phyloP scores from a whole-genome alignment of 306 rosid species.

The Boehmeria nivea region DNA sequence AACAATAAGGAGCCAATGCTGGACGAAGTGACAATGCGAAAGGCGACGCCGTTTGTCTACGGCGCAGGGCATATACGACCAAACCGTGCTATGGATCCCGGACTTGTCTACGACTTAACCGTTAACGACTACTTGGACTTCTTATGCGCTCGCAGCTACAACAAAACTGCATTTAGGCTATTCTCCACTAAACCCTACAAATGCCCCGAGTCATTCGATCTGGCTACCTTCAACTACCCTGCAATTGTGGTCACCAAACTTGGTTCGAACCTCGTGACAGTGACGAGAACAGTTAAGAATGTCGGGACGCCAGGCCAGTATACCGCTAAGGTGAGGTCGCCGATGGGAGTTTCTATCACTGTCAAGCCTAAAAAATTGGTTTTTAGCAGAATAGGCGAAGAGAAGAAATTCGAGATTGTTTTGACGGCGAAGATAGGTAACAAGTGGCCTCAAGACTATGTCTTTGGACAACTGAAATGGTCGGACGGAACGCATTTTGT shows the following conservation, averaged over 20 bases:
- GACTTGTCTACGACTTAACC: slow-evolving; percentile 56
- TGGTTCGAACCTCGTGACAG: not conserved
- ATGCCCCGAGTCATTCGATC: slow-evolving; percentile 34
- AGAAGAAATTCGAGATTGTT: slow-evolving; percentile 30
- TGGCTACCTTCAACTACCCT: slow-evolving; percentile 57
- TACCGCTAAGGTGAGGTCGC: slow-evolving; percentile 23
- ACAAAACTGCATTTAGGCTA: not conserved
- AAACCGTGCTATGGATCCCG: slow-evolving; percentile 45
- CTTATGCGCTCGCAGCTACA: slow-evolving; percentile 50
- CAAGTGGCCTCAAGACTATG: not conserved
- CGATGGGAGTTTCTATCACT: slow-evolving; percentile 22
- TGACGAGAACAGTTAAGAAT: slow-evolving; percentile 45
- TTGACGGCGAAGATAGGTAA: slow-evolving; percentile 2
- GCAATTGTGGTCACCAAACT: slow-evolving; percentile 30
- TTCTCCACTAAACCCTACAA: slow-evolving; percentile 19
- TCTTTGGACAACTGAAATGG: slow-evolving; percentile 42
- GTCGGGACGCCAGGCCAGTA: slow-evolving; percentile 47
- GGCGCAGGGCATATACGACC: slow-evolving; percentile 64
- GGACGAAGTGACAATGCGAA: not conserved
- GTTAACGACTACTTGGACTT: slow-evolving; percentile 44
- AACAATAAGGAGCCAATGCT: slow-evolving; percentile 8
- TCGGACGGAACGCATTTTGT: slow-evolving; percentile 34
- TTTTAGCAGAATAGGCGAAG: slow-evolving; percentile 30
- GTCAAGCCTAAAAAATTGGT: slow-evolving; percentile 29
- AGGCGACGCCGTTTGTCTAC: slow-evolving; percentile 45